Conservation (phyloP, 202 grass and related monocot genomes). For the Digitaria exilis region DNA sequence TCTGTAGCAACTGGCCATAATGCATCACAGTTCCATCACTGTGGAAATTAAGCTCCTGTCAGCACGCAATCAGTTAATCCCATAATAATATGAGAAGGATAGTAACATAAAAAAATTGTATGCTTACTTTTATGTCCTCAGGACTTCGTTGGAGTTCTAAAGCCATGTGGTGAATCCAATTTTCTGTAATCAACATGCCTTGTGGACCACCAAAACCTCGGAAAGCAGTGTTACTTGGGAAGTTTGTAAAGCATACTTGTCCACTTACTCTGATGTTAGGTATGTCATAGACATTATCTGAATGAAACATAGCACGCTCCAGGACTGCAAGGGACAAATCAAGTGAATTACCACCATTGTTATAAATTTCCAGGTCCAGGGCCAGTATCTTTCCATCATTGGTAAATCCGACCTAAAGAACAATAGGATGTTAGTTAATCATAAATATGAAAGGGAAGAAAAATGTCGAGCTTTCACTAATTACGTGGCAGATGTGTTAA, state of each 20-base stretch:
- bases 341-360: constrained; percentile 82
- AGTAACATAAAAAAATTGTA: constrained; percentile 25
- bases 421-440: constrained; percentile 19
- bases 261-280: constrained; percentile 69
- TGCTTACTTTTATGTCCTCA: constrained; percentile 82
- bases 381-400: constrained; percentile 82
- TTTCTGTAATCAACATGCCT: constrained; percentile 86
- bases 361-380: constrained; percentile 84
- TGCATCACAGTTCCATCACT: constrained; percentile 68
- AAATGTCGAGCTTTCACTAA: neutral
- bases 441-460: neutral
- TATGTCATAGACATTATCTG: constrained; percentile 91
- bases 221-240: constrained; percentile 96
- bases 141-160: constrained; percentile 70
- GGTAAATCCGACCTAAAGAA: constrained; percentile 81
- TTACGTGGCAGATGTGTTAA: constrained; percentile 9
- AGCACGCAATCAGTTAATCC: constrained; percentile 29
- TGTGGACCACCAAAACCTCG: constrained; percentile 97
- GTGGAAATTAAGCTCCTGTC: constrained; percentile 92
- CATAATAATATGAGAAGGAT: constrained; percentile 1
- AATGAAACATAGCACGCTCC: constrained; percentile 81
- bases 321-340: constrained; percentile 78
- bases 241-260: constrained; percentile 94
- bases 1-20: constrained; percentile 81
- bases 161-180: constrained; percentile 92